phyloP scores from a whole-genome alignment of 352 stramenopile genomes.

The Blastocystis sp. region DNA sequence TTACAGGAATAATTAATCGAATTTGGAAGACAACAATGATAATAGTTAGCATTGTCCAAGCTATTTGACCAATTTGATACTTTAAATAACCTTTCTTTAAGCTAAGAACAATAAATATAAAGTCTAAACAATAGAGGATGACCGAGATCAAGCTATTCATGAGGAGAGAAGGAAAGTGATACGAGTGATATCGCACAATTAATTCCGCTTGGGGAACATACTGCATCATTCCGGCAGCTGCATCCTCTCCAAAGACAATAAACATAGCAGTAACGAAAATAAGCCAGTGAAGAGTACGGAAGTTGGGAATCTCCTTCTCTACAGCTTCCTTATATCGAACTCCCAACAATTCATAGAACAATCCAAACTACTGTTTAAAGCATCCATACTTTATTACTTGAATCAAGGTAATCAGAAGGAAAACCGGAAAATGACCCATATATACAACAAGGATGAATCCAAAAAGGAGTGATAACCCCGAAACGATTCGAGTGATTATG shows the following conservation, averaged over 20 bases:
- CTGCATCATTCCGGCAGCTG: slow-evolving; percentile 25
- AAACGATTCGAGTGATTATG: slow-evolving; percentile 24
- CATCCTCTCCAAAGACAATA: slow-evolving; percentile 36
- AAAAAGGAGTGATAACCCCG: slow-evolving; percentile 36
- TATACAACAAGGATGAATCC: slow-evolving; percentile 43
- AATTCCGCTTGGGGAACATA: slow-evolving; percentile 82
- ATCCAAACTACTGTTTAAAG: slow-evolving; percentile 44
- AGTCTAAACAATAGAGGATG: slow-evolving; percentile 80
- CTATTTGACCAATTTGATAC: slow-evolving; percentile 85
- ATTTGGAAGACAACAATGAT: slow-evolving; percentile 84
- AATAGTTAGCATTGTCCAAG: slow-evolving; percentile 83
- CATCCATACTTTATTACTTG: not conserved
- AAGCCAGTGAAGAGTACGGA: slow-evolving; percentile 76
- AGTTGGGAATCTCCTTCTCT: slow-evolving; percentile 85
- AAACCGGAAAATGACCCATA: slow-evolving; percentile 40
- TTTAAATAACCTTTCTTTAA: slow-evolving; percentile 82
- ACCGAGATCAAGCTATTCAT: slow-evolving; percentile 85
- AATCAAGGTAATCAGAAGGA: not conserved
- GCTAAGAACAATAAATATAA: slow-evolving; percentile 83
- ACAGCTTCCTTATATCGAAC: slow-evolving; percentile 80
- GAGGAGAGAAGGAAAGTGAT: slow-evolving; percentile 78
- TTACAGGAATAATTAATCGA: slow-evolving; percentile 72
- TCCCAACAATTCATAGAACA: slow-evolving; percentile 84
- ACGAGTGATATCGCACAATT: slow-evolving; percentile 81
- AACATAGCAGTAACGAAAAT: slow-evolving; percentile 64